Conservation (phyloP, 2,329 filamentous ascomycete species). For the Passalora sequoiae region DNA sequence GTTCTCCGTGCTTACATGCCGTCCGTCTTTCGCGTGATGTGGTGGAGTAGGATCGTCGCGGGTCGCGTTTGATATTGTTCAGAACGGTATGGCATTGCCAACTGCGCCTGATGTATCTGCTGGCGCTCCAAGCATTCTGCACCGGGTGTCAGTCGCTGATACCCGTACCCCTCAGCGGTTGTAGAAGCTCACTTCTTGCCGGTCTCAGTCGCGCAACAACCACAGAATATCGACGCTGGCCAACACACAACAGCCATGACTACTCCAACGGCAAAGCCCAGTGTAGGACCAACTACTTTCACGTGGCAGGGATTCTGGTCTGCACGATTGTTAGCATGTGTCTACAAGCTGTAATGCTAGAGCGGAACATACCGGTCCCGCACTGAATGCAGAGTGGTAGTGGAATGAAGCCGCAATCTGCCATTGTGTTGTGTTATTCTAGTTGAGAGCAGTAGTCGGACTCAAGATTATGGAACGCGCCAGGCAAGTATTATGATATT, state of each 20-base stretch:
- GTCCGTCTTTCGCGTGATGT: no score
- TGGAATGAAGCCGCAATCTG: slow-evolving; percentile 28
- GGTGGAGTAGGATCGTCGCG: no score
- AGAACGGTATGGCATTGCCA: slow-evolving; percentile 35
- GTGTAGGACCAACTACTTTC: slow-evolving; percentile 37
- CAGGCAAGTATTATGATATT: background rate
- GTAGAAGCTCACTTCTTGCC: slow-evolving; percentile 28
- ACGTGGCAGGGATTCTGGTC: slow-evolving; percentile 37
- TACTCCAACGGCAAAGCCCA: slow-evolving; percentile 33
- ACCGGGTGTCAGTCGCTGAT: slow-evolving; percentile 1
- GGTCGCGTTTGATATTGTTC: no score
- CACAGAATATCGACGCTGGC: slow-evolving; percentile 36
- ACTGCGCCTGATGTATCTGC: slow-evolving; percentile 30
- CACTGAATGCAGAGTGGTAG: slow-evolving; percentile 36
- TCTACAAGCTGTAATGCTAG: background rate
- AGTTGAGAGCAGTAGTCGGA: no score
- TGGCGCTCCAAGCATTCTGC: slow-evolving; percentile 31
- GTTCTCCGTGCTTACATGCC: no score
- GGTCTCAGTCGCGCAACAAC: slow-evolving; percentile 35
- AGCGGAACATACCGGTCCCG: slow-evolving; percentile 22
- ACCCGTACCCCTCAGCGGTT: background rate
- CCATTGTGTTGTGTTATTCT: slow-evolving; percentile 14
- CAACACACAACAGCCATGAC: slow-evolving; percentile 36
- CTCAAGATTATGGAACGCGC: no score
- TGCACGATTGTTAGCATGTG: background rate